Evolutionary conservation across 176 grass and related monocot genomes (phyloP).

Genomic region (Pontederia crassipes): DNA sequence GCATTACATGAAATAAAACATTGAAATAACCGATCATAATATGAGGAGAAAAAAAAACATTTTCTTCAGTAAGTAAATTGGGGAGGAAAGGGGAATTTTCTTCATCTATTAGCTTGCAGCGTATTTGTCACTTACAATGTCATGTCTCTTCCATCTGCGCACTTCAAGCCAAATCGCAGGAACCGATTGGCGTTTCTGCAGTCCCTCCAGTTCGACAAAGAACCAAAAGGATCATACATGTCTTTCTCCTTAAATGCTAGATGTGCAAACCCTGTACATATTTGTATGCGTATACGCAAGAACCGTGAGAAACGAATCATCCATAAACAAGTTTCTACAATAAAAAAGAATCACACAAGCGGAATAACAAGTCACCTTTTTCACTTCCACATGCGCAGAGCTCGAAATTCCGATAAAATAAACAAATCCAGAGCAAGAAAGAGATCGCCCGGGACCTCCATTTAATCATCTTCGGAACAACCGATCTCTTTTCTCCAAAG

Average conservation of each 20-base stretch:
- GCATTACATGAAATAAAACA: no score
- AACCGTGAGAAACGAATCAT: background rate
- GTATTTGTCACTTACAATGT: slow-evolving; percentile 44
- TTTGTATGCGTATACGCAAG: background rate
- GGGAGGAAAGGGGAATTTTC: background rate
- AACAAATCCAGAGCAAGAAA: slow-evolving; percentile 33
- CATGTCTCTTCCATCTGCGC: slow-evolving; percentile 37
- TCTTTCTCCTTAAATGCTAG: slow-evolving; percentile 36
- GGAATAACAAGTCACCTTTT: slow-evolving; percentile 40
- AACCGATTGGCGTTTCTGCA: slow-evolving; percentile 21
- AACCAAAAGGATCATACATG: slow-evolving; percentile 25
- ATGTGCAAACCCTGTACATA: slow-evolving; percentile 37
- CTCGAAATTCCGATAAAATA: slow-evolving; percentile 14
- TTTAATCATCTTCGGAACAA: slow-evolving; percentile 2
- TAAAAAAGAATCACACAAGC: slow-evolving; percentile 1
- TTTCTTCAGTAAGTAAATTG: no score
- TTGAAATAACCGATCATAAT: no score
- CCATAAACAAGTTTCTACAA: slow-evolving; percentile 4
- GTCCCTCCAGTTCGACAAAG: slow-evolving; percentile 34
- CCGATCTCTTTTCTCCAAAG: background rate
- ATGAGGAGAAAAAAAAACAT: background rate
- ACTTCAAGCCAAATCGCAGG: slow-evolving; percentile 43
- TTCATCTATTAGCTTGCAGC: background rate
- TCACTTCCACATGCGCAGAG: slow-evolving; percentile 37
- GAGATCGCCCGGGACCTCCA: slow-evolving; percentile 22